Percentiles rank a stretch among this genome's conserved stretches.
These are phyloP conservation scores for Calycina herbarum DNA, from an alignment of 2,329 filamentous ascomycete genomes.

Conservation along the genomic window DNA sequence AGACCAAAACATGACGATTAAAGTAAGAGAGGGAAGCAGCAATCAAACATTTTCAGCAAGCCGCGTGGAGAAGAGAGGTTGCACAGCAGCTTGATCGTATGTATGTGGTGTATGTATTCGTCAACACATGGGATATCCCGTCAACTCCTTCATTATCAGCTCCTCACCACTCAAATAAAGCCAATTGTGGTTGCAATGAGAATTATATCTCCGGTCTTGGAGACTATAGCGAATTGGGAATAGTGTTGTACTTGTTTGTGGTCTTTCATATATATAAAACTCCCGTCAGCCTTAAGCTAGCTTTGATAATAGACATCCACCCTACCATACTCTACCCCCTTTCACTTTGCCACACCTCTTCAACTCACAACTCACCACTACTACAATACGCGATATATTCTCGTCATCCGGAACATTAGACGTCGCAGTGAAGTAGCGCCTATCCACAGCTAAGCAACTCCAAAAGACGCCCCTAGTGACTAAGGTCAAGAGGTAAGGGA, in stretches of 20 bases:
- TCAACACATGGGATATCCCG: slow-evolving; percentile 6
- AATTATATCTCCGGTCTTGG: background rate
- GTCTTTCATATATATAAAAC: slow-evolving; percentile 1
- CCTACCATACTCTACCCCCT: background rate
- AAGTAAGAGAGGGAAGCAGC: background rate
- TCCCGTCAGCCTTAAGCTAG: background rate
- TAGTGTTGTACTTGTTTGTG: slow-evolving; percentile 1
- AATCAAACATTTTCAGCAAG: slow-evolving; percentile 3
- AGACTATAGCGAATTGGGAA: background rate
- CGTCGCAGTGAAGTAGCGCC: background rate
- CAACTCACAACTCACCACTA: background rate
- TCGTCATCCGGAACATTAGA: background rate
- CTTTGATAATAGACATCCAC: background rate
- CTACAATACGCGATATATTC: background rate
- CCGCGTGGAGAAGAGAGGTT: slow-evolving; percentile 4
- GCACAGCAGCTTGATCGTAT: slow-evolving; percentile 5
- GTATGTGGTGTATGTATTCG: background rate
- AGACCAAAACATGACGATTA: background rate
- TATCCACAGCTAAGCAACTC: background rate
- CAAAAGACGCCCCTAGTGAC: background rate
- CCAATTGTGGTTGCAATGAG: no score
- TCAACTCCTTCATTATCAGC: background rate
- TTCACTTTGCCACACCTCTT: background rate
- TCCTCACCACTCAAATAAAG: no score
- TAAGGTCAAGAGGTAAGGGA: background rate